phyloP scores from a whole-genome alignment of 2,329 filamentous ascomycete species.

The Colletotrichum sp. region DNA sequence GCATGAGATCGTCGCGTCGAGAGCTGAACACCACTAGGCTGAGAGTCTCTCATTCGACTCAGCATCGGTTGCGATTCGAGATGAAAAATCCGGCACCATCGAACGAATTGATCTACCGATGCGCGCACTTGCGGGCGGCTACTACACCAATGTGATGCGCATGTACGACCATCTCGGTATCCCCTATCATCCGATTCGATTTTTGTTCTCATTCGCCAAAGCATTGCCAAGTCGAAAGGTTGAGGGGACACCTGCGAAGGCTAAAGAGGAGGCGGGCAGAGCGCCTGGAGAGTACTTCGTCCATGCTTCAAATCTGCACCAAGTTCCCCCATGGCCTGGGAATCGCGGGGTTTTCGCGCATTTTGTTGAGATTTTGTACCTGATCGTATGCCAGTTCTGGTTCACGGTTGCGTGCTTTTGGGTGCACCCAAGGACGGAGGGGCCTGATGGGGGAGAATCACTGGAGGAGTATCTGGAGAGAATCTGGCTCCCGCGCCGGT shows the following conservation, averaged over 20 bases:
- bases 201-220: constrained; percentile 57
- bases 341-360: not conserved
- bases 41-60: constrained; percentile 39
- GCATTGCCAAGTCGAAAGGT: not conserved
- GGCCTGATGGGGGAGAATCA: constrained; percentile 40
- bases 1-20: too few relatives aligned
- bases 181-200: constrained; percentile 52
- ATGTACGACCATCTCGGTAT: constrained; percentile 63
- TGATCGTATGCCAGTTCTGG: constrained; percentile 56
- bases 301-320: constrained; percentile 60
- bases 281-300: constrained; percentile 46
- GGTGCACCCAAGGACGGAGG: constrained; percentile 35
- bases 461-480: constrained; percentile 28
- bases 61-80: constrained; percentile 39
- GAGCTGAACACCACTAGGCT: constrained; percentile 4
- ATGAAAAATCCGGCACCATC: constrained; percentile 29
- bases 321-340: constrained; percentile 47
- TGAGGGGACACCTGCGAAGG: too few relatives aligned
- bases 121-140: constrained; percentile 44
- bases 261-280: too few relatives aligned
- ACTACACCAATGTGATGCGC: constrained; percentile 58
- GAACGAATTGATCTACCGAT: constrained; percentile 45
- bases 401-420: constrained; percentile 58
- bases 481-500: constrained; percentile 53
- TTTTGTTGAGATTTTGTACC: constrained; percentile 34